Base-by-base conservation (phyloP, 495 filamentous ascomycete species). In the Evernia prunastri region DNA sequence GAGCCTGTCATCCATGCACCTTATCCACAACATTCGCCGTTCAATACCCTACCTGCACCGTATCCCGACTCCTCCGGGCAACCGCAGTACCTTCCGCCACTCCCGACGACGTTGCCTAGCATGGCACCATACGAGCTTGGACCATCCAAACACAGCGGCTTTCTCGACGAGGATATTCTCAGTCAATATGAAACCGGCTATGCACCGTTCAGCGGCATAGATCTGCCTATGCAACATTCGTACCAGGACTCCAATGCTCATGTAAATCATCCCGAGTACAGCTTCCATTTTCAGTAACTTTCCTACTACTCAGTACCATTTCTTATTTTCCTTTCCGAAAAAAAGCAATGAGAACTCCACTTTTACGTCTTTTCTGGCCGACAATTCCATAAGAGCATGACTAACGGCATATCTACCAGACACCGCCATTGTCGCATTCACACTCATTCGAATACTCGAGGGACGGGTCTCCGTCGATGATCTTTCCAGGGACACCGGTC, bases 391-490 rank as follows among this genome's bases (percentile, higher is more conserved):
- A 13, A 47, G 49, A 54, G 56, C 36, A 63, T 63, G 67, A 69
- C 62, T 67, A 67, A 67, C 65, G 61, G 64, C 63, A 67, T 42
- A 58, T 70, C 67, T 75, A 71, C 69, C 81, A 95, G 90, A 93
- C 92, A 77, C 91, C 91, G 77, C 84, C 91, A 71, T 84, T 95
- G 70, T 89, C 88, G 70, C 88, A 92, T 69, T 87, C 86, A 69
- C 88, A 91, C 67, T 86, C 88, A 23, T 90, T 88, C 75, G 89
- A 92, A 67, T 86, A 87, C 70, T 92, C 90, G 61, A 77, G 61
- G 74, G 78, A 70, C 77, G 86, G 76, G 80, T 87, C 70, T 77
- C 88, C 75, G 71, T 79, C 74, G 75, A 82, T 56, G 78, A 80
- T 68, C 76, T 89, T 87, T 72, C 87, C 87, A 35, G 80, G 80